Evolutionary conservation across 768 basidiomycete genomes (phyloP).

Genomic region (Lactarius trivialis): DNA sequence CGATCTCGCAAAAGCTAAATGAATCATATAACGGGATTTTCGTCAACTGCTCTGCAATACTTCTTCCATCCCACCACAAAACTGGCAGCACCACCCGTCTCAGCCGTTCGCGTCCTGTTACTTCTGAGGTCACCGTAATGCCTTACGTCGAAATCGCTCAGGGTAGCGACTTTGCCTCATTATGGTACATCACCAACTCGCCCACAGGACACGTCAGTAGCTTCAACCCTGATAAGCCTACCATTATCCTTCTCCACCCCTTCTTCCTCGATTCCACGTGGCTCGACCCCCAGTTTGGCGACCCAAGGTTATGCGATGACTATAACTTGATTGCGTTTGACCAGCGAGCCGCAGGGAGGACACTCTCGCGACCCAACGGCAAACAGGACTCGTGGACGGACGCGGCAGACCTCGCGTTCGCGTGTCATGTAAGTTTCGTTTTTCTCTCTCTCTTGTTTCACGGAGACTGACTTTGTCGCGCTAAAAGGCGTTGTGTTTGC

Average conservation of each 20-base stretch:
- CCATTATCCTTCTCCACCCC: conserved; percentile 27
- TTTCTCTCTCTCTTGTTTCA: not conserved
- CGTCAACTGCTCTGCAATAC: no score
- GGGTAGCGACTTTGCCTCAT: conserved; percentile 23
- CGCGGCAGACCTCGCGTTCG: conserved; percentile 28
- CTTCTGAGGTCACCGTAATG: conserved; percentile 10
- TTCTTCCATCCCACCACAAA: not conserved
- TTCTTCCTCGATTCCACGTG: conserved; percentile 28
- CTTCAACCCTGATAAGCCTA: conserved; percentile 26
- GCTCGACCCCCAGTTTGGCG: conserved; percentile 26
- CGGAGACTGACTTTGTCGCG: not conserved
- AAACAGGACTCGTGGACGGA: conserved; percentile 28
- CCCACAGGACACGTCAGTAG: conserved; percentile 24
- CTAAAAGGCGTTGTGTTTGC: conserved; percentile 24
- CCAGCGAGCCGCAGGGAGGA: conserved; percentile 25
- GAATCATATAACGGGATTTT: not conserved
- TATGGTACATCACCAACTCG: conserved; percentile 29
- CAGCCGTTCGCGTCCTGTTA: not conserved
- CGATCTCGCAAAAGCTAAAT: not conserved
- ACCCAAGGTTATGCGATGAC: conserved; percentile 24
- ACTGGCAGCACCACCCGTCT: not conserved
- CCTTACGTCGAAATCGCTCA: conserved; percentile 24
- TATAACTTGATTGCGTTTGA: conserved; percentile 30
- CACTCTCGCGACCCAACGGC: conserved; percentile 21
- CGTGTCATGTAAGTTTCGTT: conserved; percentile 18